Conservation (phyloP, 805 yeast genomes). For the Suhomyces faveliae region DNA sequence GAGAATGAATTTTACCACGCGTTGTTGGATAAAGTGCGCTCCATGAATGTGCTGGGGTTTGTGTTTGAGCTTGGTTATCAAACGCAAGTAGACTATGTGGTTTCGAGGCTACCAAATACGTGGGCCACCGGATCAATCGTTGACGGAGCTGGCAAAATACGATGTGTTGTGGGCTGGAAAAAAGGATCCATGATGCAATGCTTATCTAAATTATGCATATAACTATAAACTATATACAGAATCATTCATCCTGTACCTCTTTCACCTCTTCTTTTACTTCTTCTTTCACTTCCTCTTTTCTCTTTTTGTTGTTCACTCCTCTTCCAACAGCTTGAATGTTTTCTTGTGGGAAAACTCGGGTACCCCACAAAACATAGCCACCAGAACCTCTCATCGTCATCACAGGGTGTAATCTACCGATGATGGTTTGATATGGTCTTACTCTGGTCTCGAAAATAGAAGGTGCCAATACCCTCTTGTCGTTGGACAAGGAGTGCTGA, state of each 20-base stretch:
- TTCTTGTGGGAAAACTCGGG: constrained; percentile 71
- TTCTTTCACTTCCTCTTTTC: constrained; percentile 6
- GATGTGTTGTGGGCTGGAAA: constrained; percentile 69
- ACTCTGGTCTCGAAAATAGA: constrained; percentile 78
- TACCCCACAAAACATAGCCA: constrained; percentile 79
- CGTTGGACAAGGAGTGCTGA: constrained; percentile 64
- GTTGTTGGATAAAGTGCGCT: constrained; percentile 46
- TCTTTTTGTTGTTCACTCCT: constrained; percentile 46
- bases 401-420: constrained; percentile 90
- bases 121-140: constrained; percentile 52
- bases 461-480: constrained; percentile 76
- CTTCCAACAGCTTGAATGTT: constrained; percentile 67
- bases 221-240: background rate
- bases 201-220: background rate
- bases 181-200: constrained; percentile 3
- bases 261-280: background rate
- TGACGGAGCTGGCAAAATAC: constrained; percentile 51
- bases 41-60: constrained; percentile 41
- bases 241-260: background rate
- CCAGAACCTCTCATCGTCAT: constrained; percentile 95
- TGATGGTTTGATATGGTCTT: constrained; percentile 85
- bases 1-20: constrained; percentile 66
- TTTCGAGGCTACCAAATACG: constrained; percentile 15
- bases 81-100: constrained; percentile 52
- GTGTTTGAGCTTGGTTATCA: constrained; percentile 75